Evolutionary conservation across 2,329 filamentous ascomycete species (phyloP).

Genomic region (Verticillium isaacii): DNA sequence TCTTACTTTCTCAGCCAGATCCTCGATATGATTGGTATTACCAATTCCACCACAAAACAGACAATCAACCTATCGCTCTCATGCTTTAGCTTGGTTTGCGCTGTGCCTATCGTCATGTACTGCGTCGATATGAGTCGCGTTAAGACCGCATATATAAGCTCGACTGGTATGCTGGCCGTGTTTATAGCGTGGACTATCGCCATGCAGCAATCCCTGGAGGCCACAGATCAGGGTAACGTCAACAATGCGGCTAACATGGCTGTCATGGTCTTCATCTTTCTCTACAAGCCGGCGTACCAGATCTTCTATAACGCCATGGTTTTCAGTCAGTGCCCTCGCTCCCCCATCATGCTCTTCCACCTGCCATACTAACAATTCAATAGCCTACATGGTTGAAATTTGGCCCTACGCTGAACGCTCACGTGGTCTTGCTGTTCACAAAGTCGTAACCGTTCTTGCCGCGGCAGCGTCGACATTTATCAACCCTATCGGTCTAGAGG

Average conservation of each 20-base stretch:
- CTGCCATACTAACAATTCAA: not conserved
- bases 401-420: too few relatives aligned
- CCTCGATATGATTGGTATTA: conserved; percentile 38
- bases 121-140: conserved; percentile 19
- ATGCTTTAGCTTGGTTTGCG: conserved; percentile 39
- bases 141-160: too few relatives aligned
- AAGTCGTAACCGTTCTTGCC: conserved; percentile 1
- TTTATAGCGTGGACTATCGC: too few relatives aligned
- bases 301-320: conserved; percentile 56
- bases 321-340: conserved; percentile 35
- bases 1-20: conserved; percentile 43
- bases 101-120: conserved; percentile 32
- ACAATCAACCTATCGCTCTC: conserved; percentile 42
- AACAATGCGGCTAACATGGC: conserved; percentile 28
- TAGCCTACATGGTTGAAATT: too few relatives aligned
- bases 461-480: conserved; percentile 1
- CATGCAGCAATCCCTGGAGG: conserved; percentile 22
- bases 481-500: conserved; percentile 3
- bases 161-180: too few relatives aligned
- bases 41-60: conserved; percentile 30
- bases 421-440: conserved; percentile 26
- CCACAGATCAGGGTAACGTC: conserved; percentile 17
- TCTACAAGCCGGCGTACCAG: conserved; percentile 50
- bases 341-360: conserved; percentile 17
- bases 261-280: conserved; percentile 49